Evolutionary conservation across 192 early-diverging fungal species (phyloP).

Genomic region (Coemansia sp.): DNA sequence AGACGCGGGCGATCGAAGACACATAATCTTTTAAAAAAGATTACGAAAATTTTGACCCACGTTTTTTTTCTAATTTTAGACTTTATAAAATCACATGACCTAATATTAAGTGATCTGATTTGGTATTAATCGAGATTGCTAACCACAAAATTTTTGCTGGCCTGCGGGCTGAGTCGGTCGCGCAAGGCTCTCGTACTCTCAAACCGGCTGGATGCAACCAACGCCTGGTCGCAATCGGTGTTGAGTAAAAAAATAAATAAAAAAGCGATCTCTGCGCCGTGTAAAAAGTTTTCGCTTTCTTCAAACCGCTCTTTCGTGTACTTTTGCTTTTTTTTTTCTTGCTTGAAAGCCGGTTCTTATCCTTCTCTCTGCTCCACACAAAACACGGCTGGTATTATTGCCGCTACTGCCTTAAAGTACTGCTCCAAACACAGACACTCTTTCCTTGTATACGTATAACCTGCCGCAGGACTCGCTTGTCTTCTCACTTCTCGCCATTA

Average conservation of each 20-base stretch:
- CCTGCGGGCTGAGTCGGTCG: no score
- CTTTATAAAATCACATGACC: neutral
- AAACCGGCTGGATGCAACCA: neutral
- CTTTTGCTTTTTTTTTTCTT: slow-evolving; percentile 1
- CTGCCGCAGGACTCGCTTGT: neutral
- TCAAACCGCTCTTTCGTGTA: slow-evolving; percentile 4
- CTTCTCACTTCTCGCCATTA: neutral
- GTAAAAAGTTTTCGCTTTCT: slow-evolving; percentile 6
- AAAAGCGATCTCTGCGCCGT: neutral
- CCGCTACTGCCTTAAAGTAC: slow-evolving; percentile 5
- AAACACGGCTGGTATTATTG: slow-evolving; percentile 11
- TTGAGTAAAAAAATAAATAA: neutral
- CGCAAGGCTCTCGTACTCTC: no score
- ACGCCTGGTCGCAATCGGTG: neutral
- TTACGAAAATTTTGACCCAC: neutral
- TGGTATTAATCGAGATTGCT: neutral
- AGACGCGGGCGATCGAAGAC: slow-evolving; percentile 66
- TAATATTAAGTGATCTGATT: neutral
- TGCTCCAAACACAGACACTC: slow-evolving; percentile 3
- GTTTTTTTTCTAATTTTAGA: no score
- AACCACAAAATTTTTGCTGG: neutral
- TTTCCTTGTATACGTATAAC: slow-evolving; percentile 6
- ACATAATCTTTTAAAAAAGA: slow-evolving; percentile 1
- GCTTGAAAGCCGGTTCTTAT: neutral
- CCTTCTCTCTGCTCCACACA: slow-evolving; percentile 6